Conservation (phyloP, 2,329 filamentous ascomycete species). For the Trichoderma citrinoviride region DNA sequence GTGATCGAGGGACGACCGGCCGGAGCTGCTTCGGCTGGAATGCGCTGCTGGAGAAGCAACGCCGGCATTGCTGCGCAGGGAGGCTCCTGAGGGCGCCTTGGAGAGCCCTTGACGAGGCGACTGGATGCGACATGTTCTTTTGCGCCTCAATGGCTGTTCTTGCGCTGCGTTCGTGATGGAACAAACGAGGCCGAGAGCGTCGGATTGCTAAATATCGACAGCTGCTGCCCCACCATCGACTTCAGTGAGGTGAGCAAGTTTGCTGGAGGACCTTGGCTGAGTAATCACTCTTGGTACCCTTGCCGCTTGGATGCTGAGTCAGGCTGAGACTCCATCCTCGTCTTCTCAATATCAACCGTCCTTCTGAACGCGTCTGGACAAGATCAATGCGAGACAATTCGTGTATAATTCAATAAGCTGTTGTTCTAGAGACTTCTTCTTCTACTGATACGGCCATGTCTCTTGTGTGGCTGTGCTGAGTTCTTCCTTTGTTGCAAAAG, state of each 20-base stretch:
- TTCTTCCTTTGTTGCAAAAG: background rate
- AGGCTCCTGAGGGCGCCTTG: constrained; percentile 35
- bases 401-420: background rate
- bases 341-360: background rate
- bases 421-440: background rate
- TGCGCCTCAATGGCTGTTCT: background rate
- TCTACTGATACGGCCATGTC: background rate
- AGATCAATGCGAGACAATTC: background rate
- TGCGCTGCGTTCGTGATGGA: background rate
- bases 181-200: background rate
- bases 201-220: constrained; percentile 14
- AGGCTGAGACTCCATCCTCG: background rate
- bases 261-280: background rate
- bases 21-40: constrained; percentile 38
- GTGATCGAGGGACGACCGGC: constrained; percentile 33
- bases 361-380: background rate
- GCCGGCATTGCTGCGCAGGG: constrained; percentile 40
- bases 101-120: constrained; percentile 38
- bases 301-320: background rate
- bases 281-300: background rate
- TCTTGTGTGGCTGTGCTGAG: background rate
- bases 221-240: constrained; percentile 13
- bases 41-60: constrained; percentile 42
- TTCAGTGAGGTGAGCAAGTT: constrained; percentile 13
- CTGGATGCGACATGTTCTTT: constrained; percentile 41